These are phyloP conservation scores for Trichothecium sympodiale DNA, from an alignment of 2,329 filamentous ascomycete genomes.

Conservation along the genomic window DNA sequence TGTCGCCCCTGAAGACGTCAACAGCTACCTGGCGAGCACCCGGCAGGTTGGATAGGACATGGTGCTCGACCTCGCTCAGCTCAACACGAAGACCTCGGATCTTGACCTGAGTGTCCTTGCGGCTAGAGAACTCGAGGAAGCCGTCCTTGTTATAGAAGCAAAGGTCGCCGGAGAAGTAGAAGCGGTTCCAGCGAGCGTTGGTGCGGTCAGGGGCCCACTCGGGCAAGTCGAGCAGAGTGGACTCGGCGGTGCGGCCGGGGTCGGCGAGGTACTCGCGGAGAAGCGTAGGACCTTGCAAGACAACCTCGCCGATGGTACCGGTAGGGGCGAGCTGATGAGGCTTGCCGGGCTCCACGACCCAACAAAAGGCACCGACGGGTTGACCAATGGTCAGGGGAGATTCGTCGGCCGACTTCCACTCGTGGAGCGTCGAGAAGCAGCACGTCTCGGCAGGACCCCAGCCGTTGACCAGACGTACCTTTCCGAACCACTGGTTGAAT, in stretches of 20 bases:
- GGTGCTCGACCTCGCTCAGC: slow-evolving; percentile 3
- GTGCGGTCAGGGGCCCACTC: slow-evolving; percentile 4
- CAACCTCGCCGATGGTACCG: slow-evolving; percentile 8
- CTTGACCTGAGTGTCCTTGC: slow-evolving; percentile 5
- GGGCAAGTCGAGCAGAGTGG: background rate
- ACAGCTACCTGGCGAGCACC: slow-evolving; percentile 2
- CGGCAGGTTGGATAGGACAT: background rate
- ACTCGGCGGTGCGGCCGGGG: slow-evolving; percentile 13
- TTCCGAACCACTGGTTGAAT: slow-evolving; percentile 5
- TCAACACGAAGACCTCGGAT: slow-evolving; percentile 4
- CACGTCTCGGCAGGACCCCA: slow-evolving; percentile 8
- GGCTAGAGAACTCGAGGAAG: slow-evolving; percentile 1
- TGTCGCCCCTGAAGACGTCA: background rate
- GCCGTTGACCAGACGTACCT: slow-evolving; percentile 4
- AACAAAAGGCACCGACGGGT: slow-evolving; percentile 6
- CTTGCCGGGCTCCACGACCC: slow-evolving; percentile 7
- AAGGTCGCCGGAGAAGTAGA: slow-evolving; percentile 3
- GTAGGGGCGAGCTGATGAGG: slow-evolving; percentile 5
- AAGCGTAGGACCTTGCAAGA: slow-evolving; percentile 20
- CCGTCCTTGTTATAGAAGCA: slow-evolving; percentile 4
- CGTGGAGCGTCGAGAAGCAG: slow-evolving; percentile 5
- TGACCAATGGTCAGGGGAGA: slow-evolving; percentile 5
- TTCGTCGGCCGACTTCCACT: slow-evolving; percentile 1
- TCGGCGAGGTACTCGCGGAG: slow-evolving; percentile 36
- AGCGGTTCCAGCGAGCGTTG: background rate